These are phyloP conservation scores for Leishmania arabica DNA, from an alignment of 208 protist genomes.

Conservation along the genomic window DNA sequence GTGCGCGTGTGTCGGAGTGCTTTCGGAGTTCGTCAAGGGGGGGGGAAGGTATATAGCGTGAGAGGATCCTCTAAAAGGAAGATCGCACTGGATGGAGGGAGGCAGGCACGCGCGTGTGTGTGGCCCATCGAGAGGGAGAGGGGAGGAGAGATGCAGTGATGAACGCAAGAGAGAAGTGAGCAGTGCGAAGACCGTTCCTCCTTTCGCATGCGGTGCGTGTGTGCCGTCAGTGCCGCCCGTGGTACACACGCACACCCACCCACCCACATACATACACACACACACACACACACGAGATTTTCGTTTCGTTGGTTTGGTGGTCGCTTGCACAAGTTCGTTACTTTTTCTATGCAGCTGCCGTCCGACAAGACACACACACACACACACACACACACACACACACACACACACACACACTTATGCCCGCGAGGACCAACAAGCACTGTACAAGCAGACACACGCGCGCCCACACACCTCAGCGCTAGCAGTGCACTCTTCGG, in stretches of 20 bases:
- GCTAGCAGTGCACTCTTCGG: neutral
- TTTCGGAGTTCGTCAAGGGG: neutral
- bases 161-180: neutral
- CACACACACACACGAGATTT: neutral
- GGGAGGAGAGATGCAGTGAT: neutral
- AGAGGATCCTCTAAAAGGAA: neutral
- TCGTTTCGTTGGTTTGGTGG: neutral
- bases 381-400: neutral
- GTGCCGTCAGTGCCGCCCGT: neutral
- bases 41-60: neutral
- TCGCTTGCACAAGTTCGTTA: neutral
- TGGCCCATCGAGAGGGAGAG: neutral
- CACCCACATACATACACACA: no score
- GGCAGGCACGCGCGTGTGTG: neutral
- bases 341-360: conserved; percentile 2
- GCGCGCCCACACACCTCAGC: neutral
- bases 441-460: neutral
- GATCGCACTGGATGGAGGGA: neutral
- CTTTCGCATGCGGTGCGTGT: neutral
- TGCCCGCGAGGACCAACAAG: neutral
- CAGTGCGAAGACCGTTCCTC: neutral
- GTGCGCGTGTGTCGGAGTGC: neutral
- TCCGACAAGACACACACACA: no score
- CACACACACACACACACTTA: neutral
- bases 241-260: neutral